Evolutionary conservation across 805 yeast species (phyloP).

Genomic region (Jamesozyma lodderae): DNA sequence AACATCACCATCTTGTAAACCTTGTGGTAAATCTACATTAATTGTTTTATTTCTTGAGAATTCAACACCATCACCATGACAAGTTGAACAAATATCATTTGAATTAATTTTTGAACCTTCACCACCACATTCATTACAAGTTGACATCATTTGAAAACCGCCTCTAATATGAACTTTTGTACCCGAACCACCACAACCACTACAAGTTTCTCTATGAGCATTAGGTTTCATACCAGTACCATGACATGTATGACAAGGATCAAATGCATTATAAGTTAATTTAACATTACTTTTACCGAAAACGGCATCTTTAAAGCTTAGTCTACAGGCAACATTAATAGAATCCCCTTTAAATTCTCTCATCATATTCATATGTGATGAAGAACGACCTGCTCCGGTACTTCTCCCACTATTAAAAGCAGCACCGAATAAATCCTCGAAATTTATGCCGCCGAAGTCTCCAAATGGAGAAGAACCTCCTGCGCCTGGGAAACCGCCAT

Average conservation of each 20-base stretch:
- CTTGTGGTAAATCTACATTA: slow-evolving; percentile 78
- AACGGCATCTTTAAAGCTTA: slow-evolving; percentile 79
- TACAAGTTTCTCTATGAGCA: slow-evolving; percentile 62
- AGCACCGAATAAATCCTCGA: slow-evolving; percentile 57
- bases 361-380: slow-evolving; percentile 22
- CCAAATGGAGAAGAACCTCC: slow-evolving; percentile 25
- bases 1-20: slow-evolving; percentile 78
- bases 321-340: slow-evolving; percentile 65
- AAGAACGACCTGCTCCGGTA: slow-evolving; percentile 19
- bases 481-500: slow-evolving; percentile 34
- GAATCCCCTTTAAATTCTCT: slow-evolving; percentile 86
- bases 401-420: slow-evolving; percentile 38
- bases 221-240: slow-evolving; percentile 83
- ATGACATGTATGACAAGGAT: slow-evolving; percentile 66
- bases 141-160: slow-evolving; percentile 94
- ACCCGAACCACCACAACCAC: slow-evolving; percentile 89
- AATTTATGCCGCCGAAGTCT: slow-evolving; percentile 39
- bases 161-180: slow-evolving; percentile 78
- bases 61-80: slow-evolving; percentile 86
- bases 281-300: slow-evolving; percentile 60
- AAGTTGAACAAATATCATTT: slow-evolving; percentile 61
- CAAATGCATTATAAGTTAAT: slow-evolving; percentile 64
- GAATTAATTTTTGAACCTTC: slow-evolving; percentile 69
- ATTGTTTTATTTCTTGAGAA: slow-evolving; percentile 54
- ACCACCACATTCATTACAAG: slow-evolving; percentile 83